Base-by-base conservation (phyloP, 2,329 filamentous ascomycete genomes). In the Aspergillus puulaauensis region DNA sequence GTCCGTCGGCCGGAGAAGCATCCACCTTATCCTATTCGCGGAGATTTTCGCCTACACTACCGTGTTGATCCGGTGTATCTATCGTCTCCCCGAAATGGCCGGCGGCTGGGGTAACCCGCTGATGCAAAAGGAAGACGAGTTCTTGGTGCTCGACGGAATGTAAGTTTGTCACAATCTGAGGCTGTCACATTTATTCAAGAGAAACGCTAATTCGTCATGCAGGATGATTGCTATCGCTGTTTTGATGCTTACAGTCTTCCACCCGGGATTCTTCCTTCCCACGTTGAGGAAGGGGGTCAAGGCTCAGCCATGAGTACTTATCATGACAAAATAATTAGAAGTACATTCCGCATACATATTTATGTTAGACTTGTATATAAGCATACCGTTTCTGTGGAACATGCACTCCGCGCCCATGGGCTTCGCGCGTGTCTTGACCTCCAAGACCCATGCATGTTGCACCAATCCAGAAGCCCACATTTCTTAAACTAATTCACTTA, bases 71-170 rank as follows among this genome's bases (percentile, higher is more conserved):
- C 72, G 76, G 39, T 78, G 75, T 61, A 77, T 78, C 49, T 78
- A 78, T 61, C 75, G 76, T 68, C 70, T 81, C 6, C 79, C 79
- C 4, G 79, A 81, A 63, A 80, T 81, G 79, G 75, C 78, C 4
- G 78, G 78, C 23, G 79, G 79, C 4, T 81, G 79, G 79, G 78
- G 78, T 21, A 77, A 75, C 47, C 67, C 71, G 0, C 61, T 80
- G 43, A 80, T 80, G 79, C 73, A 73, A 52, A 76, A 76, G 37
- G 77, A 81, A 65, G 68, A 69, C 6, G 78, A 80, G 56, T 81
- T 81, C 56, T 66, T 81, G 21, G 66, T 80, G 7, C 67, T 81
- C 5, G 79, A 81, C 61, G 79, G 77, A 69, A 76, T 76, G 77
- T 79, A 62, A 72, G 76, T 75, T 15, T 17, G n/a, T 7, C 19